Conservation (phyloP, 768 basidiomycete genomes). For the Boletus rubescentipes region DNA sequence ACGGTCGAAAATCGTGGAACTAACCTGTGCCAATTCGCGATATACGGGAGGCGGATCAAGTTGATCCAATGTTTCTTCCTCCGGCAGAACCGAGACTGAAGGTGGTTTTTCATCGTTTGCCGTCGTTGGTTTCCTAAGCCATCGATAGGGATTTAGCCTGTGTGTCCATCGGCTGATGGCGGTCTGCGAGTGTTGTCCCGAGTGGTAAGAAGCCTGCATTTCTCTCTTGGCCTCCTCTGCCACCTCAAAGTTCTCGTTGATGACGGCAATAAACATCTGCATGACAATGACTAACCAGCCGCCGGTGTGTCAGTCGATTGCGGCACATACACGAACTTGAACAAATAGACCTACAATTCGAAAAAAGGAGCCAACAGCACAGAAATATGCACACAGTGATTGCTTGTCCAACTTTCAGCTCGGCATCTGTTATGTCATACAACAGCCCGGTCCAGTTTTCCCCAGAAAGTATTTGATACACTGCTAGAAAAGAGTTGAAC, state of each 20-base stretch:
- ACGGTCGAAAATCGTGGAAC: slow-evolving; percentile 3
- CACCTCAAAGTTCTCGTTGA: slow-evolving; percentile 93
- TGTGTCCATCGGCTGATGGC: slow-evolving; percentile 59
- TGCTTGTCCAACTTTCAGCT: slow-evolving; percentile 64
- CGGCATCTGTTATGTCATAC: slow-evolving; percentile 60
- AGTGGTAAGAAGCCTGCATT: slow-evolving; percentile 73
- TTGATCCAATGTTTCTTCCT: slow-evolving; percentile 73
- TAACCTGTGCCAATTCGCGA: slow-evolving; percentile 30
- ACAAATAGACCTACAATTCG: slow-evolving; percentile 66
- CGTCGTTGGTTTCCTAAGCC: slow-evolving; percentile 70
- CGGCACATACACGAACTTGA: neutral
- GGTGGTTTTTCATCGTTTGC: slow-evolving; percentile 71
- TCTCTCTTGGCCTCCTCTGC: slow-evolving; percentile 88
- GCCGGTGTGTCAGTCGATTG: slow-evolving; percentile 2
- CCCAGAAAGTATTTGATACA: slow-evolving; percentile 89
- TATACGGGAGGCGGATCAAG: slow-evolving; percentile 46
- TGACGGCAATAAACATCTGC: slow-evolving; percentile 97
- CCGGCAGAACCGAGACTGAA: slow-evolving; percentile 71
- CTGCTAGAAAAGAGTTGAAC: slow-evolving; percentile 80
- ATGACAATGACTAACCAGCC: slow-evolving; percentile 71
- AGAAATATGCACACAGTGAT: slow-evolving; percentile 72
- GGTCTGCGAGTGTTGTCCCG: slow-evolving; percentile 56
- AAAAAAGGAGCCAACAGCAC: slow-evolving; percentile 83
- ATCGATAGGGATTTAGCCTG: slow-evolving; percentile 84
- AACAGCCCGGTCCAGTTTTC: slow-evolving; percentile 91